Conservation (phyloP, 495 filamentous ascomycete genomes). For the Neurospora sp. region DNA sequence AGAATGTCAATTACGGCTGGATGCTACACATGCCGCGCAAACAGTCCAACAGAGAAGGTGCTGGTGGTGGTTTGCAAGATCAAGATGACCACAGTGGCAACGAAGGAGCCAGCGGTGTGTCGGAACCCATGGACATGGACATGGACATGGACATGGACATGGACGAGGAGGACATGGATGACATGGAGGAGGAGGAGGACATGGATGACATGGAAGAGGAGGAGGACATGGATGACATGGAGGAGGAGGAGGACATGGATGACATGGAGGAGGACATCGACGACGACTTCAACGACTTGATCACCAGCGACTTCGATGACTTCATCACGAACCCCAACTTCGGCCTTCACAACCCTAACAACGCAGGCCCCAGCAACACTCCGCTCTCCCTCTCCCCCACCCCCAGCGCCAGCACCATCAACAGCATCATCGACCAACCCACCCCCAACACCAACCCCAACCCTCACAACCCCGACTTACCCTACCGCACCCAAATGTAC, state of each 20-base stretch:
- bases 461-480: not conserved
- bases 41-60: not conserved
- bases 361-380: not conserved
- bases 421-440: not conserved
- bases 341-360: not conserved
- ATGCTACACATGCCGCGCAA: not conserved
- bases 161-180: not conserved
- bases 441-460: not conserved
- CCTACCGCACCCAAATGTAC: not conserved
- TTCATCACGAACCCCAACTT: not conserved
- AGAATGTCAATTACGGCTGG: not conserved
- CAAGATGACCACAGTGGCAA: not conserved
- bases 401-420: not conserved
- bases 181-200: not conserved
- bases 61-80: not conserved
- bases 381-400: not conserved
- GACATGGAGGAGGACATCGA: not conserved
- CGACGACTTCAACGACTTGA: not conserved
- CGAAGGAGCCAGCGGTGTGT: not conserved
- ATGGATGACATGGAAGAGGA: too few species aligned
- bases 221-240: not conserved
- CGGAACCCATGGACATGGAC: not conserved
- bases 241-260: not conserved
- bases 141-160: not conserved
- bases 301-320: not conserved